Conservation (phyloP, 2,329 filamentous ascomycete genomes). For the Hirsutella thompsonii region DNA sequence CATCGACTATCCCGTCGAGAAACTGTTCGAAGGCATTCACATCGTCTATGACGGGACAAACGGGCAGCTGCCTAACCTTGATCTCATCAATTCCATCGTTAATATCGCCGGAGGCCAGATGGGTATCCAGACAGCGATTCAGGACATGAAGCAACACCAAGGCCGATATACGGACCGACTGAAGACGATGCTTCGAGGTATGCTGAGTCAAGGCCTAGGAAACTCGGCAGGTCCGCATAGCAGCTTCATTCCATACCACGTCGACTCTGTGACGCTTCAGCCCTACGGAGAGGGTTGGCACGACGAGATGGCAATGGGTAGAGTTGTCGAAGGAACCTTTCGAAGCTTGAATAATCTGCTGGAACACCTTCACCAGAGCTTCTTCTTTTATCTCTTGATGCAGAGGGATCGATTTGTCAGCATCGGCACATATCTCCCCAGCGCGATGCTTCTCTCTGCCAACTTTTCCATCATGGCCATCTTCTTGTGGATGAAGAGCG, state of each 20-base stretch:
- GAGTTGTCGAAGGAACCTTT: conserved; percentile 81
- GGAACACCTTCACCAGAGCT: conserved; percentile 95
- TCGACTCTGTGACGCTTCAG: conserved; percentile 88
- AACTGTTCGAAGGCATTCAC: conserved; percentile 76
- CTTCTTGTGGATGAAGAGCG: conserved; percentile 84
- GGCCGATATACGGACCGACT: conserved; percentile 73
- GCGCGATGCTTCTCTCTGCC: conserved; percentile 90
- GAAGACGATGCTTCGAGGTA: conserved; percentile 78
- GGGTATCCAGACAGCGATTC: conserved; percentile 72
- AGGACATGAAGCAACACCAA: conserved; percentile 76
- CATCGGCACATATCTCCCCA: conserved; percentile 93
- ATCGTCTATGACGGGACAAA: conserved; percentile 93
- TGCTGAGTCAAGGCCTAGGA: conserved; percentile 83
- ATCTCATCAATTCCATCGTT: conserved; percentile 88
- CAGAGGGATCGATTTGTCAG: conserved; percentile 87
- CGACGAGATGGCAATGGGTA: conserved; percentile 91
- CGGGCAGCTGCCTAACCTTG: conserved; percentile 87
- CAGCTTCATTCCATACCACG: conserved; percentile 93
- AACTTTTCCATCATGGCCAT: conserved; percentile 96
- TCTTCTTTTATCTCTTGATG: conserved; percentile 97
- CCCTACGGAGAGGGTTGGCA: conserved; percentile 89
- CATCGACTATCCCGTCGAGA: conserved; percentile 82
- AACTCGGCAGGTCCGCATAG: conserved; percentile 86
- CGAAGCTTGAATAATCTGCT: conserved; percentile 91
- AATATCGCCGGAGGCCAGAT: conserved; percentile 83